phyloP scores from a whole-genome alignment of 2,329 filamentous ascomycete species.

The Penicillium sp. region DNA sequence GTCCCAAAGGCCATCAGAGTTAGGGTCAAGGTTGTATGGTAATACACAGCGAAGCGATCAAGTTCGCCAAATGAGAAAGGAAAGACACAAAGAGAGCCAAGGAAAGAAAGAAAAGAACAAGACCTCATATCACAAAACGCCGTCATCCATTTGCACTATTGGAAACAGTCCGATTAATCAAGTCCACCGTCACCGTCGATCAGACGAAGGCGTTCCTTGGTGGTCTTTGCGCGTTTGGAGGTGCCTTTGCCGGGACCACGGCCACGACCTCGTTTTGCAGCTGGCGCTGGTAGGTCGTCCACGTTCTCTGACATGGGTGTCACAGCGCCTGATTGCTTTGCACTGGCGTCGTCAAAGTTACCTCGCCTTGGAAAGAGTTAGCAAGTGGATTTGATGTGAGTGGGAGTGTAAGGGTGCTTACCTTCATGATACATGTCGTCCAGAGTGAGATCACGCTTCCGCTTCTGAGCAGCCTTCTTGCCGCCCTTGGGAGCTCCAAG shows the following conservation, averaged over 20 bases:
- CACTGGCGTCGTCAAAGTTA: conserved; percentile 80
- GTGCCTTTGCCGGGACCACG: conserved; percentile 53
- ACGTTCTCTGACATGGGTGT: conserved; percentile 64
- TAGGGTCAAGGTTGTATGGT: conserved; percentile 19
- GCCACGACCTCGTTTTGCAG: conserved; percentile 54
- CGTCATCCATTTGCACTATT: conserved; percentile 15
- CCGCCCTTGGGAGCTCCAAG: conserved; percentile 57
- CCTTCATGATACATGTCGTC: conserved; percentile 99
- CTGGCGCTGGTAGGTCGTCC: conserved; percentile 36
- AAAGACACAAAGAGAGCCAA: conserved; percentile 5
- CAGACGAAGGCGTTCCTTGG: conserved; percentile 47
- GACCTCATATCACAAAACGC: conserved; percentile 16
- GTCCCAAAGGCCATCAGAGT: neutral
- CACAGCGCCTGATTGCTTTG: conserved; percentile 77
- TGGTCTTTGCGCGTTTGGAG: conserved; percentile 58
- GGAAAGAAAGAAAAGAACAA: conserved; percentile 1
- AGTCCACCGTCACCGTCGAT: conserved; percentile 44
- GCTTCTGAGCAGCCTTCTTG: conserved; percentile 57
- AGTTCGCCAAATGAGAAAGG: conserved; percentile 13
- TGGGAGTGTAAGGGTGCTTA: conserved; percentile 46
- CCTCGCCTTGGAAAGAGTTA: conserved; percentile 65
- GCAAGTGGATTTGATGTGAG: neutral
- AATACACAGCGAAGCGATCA: conserved; percentile 22
- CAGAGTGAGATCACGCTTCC: conserved; percentile 58
- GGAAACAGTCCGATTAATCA: conserved; percentile 16